Evolutionary conservation across 176 grass and related monocot species (phyloP).

Genomic region (Bolboschoenus planiculmis): DNA sequence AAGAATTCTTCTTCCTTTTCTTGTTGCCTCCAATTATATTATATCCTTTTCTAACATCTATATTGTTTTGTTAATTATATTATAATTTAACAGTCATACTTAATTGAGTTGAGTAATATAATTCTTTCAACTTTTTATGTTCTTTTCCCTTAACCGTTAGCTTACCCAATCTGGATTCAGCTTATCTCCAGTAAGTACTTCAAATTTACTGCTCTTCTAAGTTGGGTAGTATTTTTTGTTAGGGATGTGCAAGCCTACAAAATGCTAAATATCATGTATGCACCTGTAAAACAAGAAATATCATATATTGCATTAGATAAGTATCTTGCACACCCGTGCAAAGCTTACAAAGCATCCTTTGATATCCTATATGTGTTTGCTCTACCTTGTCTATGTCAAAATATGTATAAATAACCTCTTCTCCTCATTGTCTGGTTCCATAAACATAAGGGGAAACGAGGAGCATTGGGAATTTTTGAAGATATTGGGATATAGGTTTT

Average conservation of each 20-base stretch:
- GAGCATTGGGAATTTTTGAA: neutral
- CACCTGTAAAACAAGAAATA: neutral
- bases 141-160: conserved; percentile 59
- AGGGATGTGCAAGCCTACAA: conserved; percentile 4
- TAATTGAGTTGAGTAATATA: conserved; percentile 13
- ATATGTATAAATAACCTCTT: neutral
- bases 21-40: conserved; percentile 98
- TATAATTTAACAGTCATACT: neutral
- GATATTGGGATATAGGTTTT: neutral
- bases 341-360: neutral
- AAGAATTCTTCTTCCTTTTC: conserved; percentile 99
- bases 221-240: neutral
- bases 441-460: neutral
- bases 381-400: neutral
- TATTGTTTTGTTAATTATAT: conserved; percentile 6
- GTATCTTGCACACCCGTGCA: neutral
- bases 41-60: conserved; percentile 68
- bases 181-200: conserved; percentile 82
- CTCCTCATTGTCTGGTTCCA: neutral
- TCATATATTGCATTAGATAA: neutral
- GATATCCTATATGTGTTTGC: neutral
- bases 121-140: neutral
- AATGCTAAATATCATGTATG: conserved; percentile 20
- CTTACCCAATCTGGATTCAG: conserved; percentile 98
- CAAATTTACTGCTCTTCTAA: neutral